These are phyloP conservation scores for Syzygium aqueum DNA, from an alignment of 345 rosid genomes.

Conservation along the genomic window DNA sequence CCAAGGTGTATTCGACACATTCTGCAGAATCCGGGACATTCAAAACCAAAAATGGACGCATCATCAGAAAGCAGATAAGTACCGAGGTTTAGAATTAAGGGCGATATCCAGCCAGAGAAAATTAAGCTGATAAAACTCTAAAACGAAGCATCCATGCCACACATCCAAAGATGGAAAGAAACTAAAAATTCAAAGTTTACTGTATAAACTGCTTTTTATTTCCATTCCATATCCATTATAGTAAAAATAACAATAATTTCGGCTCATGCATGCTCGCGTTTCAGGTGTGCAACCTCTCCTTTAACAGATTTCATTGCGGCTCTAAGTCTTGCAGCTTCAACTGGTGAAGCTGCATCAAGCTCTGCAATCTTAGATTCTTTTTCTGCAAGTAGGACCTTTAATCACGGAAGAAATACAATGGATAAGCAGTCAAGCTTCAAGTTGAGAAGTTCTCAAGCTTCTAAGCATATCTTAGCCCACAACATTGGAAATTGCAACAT, in stretches of 20 bases:
- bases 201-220: background rate
- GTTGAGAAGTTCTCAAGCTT: too few relatives aligned
- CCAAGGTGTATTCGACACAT: background rate
- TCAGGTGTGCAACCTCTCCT: constrained; percentile 75
- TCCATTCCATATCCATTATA: background rate
- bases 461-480: too few relatives aligned
- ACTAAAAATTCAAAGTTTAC: background rate
- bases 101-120: background rate
- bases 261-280: constrained; percentile 59
- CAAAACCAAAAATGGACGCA: background rate
- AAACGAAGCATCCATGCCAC: background rate
- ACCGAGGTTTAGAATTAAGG: background rate
- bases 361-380: constrained; percentile 88
- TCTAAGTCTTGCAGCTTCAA: constrained; percentile 83
- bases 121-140: background rate
- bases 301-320: constrained; percentile 72
- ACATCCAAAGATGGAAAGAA: background rate
- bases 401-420: constrained; percentile 7
- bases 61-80: background rate
- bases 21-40: background rate
- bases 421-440: too few relatives aligned
- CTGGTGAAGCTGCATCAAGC: constrained; percentile 92
- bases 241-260: background rate
- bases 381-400: constrained; percentile 68
- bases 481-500: too few relatives aligned